These are phyloP conservation scores for Collybiopsis confluens DNA, from an alignment of 768 basidiomycete genomes.

Conservation along the genomic window DNA sequence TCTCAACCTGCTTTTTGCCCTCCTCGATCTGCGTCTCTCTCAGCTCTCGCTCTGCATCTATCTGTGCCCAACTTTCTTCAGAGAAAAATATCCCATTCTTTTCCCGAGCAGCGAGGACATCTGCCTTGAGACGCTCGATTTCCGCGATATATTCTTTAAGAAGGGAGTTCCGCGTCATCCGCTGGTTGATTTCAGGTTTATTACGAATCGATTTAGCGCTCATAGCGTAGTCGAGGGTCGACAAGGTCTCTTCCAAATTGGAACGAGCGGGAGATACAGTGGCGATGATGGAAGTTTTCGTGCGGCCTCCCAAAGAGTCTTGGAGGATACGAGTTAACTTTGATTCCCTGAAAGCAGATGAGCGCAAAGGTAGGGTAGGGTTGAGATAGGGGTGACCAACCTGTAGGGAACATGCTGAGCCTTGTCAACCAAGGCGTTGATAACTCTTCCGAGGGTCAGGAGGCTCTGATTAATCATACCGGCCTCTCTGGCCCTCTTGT, in stretches of 20 bases:
- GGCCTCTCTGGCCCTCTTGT: constrained; percentile 91
- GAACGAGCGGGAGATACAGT: constrained; percentile 92
- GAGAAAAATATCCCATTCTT: constrained; percentile 96
- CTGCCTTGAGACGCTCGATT: constrained; percentile 89
- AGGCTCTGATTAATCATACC: constrained; percentile 99
- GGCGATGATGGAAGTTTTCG: constrained; percentile 97
- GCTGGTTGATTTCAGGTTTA: constrained; percentile 92
- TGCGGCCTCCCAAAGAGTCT: constrained; percentile 97
- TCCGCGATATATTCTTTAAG: constrained; percentile 92
- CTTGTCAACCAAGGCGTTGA: constrained; percentile 91
- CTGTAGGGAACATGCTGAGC: constrained; percentile 92
- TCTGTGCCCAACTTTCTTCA: constrained; percentile 84
- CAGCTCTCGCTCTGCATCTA: constrained; percentile 73
- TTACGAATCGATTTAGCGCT: constrained; percentile 95
- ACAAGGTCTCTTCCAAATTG: constrained; percentile 95
- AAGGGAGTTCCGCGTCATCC: constrained; percentile 87
- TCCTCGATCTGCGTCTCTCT: constrained; percentile 77
- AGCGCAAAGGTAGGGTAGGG: neutral
- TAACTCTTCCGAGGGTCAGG: constrained; percentile 93
- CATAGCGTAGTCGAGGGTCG: constrained; percentile 94
- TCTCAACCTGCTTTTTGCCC: constrained; percentile 75
- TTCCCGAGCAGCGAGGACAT: constrained; percentile 86
- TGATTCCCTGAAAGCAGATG: constrained; percentile 69
- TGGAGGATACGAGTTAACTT: constrained; percentile 96
- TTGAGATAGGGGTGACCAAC: constrained; percentile 40